Evolutionary conservation across 345 rosid genomes (phyloP).

Genomic region (Heritiera littoralis): DNA sequence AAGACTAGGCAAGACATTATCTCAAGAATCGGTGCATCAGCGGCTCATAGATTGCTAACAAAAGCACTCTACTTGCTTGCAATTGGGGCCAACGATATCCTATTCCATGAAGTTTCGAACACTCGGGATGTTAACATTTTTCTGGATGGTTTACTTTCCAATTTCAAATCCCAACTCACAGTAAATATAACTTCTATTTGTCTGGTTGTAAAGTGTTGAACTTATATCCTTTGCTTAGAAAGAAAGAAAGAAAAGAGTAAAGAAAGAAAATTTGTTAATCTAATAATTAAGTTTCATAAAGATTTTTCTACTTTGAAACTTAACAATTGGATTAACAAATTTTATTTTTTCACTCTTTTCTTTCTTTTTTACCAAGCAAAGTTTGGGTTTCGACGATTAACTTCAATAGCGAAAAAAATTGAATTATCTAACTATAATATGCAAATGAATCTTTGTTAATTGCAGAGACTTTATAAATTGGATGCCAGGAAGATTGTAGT

Average conservation of each 20-base stretch:
- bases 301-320: no score
- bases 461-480: conserved; percentile 24
- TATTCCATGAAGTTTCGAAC: not conserved
- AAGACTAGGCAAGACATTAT: conserved; percentile 40
- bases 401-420: no score
- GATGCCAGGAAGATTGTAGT: conserved; percentile 30
- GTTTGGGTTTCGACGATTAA: no score
- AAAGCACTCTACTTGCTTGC: conserved; percentile 15
- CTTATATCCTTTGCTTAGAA: no score
- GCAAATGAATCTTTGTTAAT: not conserved
- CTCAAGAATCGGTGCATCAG: conserved; percentile 35
- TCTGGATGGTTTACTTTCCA: not conserved
- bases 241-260: no score
- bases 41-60: conserved; percentile 35
- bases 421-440: not conserved
- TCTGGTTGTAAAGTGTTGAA: no score
- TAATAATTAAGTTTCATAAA: no score
- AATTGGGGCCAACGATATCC: conserved; percentile 17
- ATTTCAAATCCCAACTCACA: conserved; percentile 18
- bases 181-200: not conserved
- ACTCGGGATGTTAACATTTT: not conserved
- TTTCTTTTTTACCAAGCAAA: no score
- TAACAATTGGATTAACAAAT: no score
- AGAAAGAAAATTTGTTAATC: no score
- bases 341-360: no score